Evolutionary conservation across 1,139 yeast genomes (phyloP), one percentile per base, ranked within the genome.

Genomic region (Debaryomyces udenii): DNA sequence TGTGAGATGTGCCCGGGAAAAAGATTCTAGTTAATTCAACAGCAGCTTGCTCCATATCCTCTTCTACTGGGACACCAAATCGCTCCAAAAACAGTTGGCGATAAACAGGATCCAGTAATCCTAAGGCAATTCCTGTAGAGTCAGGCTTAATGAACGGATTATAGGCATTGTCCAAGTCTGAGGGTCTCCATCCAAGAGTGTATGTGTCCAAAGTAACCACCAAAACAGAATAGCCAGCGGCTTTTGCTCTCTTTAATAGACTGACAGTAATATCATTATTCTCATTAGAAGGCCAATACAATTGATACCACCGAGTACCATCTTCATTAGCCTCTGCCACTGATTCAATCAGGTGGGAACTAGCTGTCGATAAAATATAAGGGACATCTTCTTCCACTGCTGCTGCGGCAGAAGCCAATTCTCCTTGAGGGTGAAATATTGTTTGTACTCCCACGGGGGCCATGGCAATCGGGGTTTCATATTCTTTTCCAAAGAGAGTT

Each of bases 371-470:
- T 29, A 53, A 44, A 17, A 55, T 47, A 40, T 50, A 55, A 13
- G 60, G 57, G 4, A 56, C 49, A 33, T 47, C 42, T 35, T 50
- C 46, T 13, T 44, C 37, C 9, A 48, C 49, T 16, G 57, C 57
- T 4, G 59, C 60, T 14, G 44, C 42, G 3, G 59, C 55, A 6
- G 52, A 43, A 6, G 53, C 60, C 24, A 42, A 22, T 35, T 56
- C 60, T 3, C 53, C 60, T 10, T 53, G 51, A n/a, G 48, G 46
- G 40, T 56, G 50, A 17, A 49, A 53, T 20, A 55, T 50, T 2
- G 44, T 40, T 33, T 56, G 60, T 15, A 56, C 60, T 1, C 60
- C 60, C 11, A 56, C 42, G 3, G 60, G 60, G 3, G 56, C 59
- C 15, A 51, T 39, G 9, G 53, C 46, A 35, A 35, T 13, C 4